These are phyloP conservation scores for Trebouxiophyceae sp. DNA, from an alignment of 163 green algal species.

Conservation along the genomic window DNA sequence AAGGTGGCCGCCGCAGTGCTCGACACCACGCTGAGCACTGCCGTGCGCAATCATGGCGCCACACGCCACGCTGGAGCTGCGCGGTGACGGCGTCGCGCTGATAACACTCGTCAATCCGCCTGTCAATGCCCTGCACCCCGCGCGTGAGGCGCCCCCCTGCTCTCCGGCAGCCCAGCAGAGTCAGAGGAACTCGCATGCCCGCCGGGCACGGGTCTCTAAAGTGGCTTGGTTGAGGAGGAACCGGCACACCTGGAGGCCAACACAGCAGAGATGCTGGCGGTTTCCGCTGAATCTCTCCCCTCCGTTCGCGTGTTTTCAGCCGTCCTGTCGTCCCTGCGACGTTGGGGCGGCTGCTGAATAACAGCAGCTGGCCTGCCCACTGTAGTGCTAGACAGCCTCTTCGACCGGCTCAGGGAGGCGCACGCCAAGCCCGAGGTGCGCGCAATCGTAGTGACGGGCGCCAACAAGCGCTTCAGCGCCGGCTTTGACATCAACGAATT, in stretches of 20 bases:
- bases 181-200: not conserved
- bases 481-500: constrained; percentile 93
- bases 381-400: constrained; percentile 72
- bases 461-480: constrained; percentile 72
- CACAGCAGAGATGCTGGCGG: not conserved
- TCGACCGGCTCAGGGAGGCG: constrained; percentile 52
- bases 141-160: constrained; percentile 33
- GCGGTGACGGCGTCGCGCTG: constrained; percentile 68
- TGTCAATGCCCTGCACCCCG: constrained; percentile 92
- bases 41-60: not conserved
- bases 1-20: too few species aligned
- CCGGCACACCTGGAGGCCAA: not conserved
- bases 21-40: too few species aligned
- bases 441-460: constrained; percentile 79
- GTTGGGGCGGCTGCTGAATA: not conserved
- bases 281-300: not conserved
- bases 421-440: constrained; percentile 55
- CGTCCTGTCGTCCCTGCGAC: not conserved
- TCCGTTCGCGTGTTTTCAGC: not conserved
- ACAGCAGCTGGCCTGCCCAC: not conserved
- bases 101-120: constrained; percentile 90
- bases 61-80: not conserved
- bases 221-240: not conserved
- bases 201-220: not conserved
- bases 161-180: not conserved